Evolutionary conservation across 345 rosid species (phyloP), one percentile per base, ranked within the genome.

Genomic region (Euclidium syriacum): DNA sequence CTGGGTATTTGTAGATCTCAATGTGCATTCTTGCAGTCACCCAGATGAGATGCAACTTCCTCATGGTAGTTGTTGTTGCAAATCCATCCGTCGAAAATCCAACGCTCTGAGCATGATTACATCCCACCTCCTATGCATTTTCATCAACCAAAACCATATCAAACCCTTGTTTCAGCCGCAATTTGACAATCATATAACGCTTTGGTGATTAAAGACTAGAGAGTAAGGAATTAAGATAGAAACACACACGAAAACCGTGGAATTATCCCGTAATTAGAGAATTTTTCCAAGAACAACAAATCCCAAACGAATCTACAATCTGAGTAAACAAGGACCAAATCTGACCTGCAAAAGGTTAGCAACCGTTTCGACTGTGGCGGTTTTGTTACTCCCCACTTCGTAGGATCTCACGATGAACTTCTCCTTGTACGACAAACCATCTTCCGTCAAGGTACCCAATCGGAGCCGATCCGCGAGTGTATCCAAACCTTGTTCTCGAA

Each of bases 1-100:
- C 88, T 10, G 99, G 99, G 46, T 94, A 94, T 43, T 79, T 90
- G 78, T 85, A 87, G 30, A 94, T 80, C 78, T 87, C 99, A 38
- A 94, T 87, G 60, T 94, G 99, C 97, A 94, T 90, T 41, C 99
- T 86, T 40, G 95, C 91, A 36, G 96, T 90, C 18, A 90, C 99
- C 97, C 99, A 94, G 41, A 94, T 90, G 68, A 94, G 97, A 79
- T 90, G 88, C 83, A 94, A 18, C 63, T 94, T 85, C 71, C 95
- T 83, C 99, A 94, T 94, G 1, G 87, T 87, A 12, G 60, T 64
- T 41, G 91, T 94, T 1, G 99, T 94, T 6, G 87, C 96, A 70
- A 94, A 85, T 22, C 99, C 99, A 78, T 87, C 99, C 0, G 96
- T 90, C 2, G 99, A 94, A 78, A 82, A 94, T 16, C 99, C 99